These are phyloP conservation scores for Carex pumila DNA, from an alignment of 176 grass and related monocot genomes.

Conservation along the genomic window DNA sequence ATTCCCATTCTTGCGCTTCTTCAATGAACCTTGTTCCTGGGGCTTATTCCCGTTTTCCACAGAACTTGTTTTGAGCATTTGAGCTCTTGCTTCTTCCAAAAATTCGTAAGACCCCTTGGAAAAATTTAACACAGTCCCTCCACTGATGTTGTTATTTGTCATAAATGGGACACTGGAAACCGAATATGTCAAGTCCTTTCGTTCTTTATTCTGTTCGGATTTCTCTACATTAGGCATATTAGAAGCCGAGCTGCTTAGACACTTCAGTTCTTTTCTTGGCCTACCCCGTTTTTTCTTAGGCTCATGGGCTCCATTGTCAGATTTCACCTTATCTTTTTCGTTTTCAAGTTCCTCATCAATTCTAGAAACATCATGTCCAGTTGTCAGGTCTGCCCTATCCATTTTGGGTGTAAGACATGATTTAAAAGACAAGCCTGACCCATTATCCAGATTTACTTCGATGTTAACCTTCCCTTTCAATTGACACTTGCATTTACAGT, in stretches of 20 bases:
- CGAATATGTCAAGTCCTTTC: neutral
- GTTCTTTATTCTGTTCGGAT: neutral
- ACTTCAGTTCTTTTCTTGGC: neutral
- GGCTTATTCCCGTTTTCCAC: conserved; percentile 8
- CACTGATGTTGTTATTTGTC: neutral
- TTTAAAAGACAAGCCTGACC: conserved; percentile 6
- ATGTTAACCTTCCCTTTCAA: neutral
- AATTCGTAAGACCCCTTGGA: conserved; percentile 41
- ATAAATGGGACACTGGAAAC: neutral
- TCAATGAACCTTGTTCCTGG: conserved; percentile 18
- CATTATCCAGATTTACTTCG: conserved; percentile 6
- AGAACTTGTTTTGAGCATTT: conserved; percentile 19
- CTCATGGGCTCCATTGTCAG: neutral
- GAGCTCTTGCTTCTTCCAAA: conserved; percentile 35
- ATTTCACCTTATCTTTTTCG: neutral
- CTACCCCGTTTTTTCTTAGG: conserved; percentile 5
- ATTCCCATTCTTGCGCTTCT: conserved; percentile 18
- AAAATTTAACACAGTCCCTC: neutral
- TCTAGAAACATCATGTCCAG: neutral
- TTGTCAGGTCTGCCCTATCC: conserved; percentile 10
- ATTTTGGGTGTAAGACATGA: neutral
- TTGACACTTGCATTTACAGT: conserved; percentile 6
- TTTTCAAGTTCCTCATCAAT: neutral
- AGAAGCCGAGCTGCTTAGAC: neutral
- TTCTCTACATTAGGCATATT: conserved; percentile 1